phyloP scores from a whole-genome alignment of 2,329 filamentous ascomycete genomes.

The Monosporascus ibericus region DNA sequence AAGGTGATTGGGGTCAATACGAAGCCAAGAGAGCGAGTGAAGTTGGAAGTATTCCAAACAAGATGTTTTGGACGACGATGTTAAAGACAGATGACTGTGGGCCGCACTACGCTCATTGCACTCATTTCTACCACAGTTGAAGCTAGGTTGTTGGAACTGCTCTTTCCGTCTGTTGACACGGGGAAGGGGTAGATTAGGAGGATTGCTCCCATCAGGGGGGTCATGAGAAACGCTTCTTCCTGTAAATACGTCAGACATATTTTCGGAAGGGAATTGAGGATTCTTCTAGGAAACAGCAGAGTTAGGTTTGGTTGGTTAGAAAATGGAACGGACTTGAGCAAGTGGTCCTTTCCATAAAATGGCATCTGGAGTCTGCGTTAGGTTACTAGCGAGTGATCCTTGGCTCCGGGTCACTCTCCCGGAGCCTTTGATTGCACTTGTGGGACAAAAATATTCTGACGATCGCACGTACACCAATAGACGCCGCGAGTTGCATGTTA shows the following conservation, averaged over 20 bases:
- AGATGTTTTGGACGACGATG: not conserved
- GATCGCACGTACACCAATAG: constrained; percentile 4
- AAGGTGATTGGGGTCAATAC: not conserved
- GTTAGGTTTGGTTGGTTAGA: not conserved
- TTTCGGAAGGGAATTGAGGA: too few relatives aligned
- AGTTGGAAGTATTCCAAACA: constrained; percentile 1
- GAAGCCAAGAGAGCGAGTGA: not conserved
- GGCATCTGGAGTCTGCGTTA: not conserved
- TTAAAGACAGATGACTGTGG: too few relatives aligned
- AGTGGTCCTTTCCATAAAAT: not conserved
- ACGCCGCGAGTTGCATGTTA: constrained; percentile 5
- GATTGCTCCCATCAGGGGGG: not conserved
- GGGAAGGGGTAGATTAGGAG: not conserved
- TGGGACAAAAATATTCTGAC: not conserved
- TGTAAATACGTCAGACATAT: not conserved
- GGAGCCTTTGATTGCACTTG: not conserved
- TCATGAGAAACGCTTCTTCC: not conserved
- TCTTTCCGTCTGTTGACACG: not conserved
- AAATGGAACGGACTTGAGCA: not conserved
- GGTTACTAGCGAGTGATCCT: not conserved
- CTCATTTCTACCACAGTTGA: not conserved
- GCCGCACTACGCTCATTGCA: not conserved
- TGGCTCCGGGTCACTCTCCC: not conserved
- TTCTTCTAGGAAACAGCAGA: not conserved
- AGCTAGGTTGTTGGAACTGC: not conserved